These are phyloP conservation scores for Xylaria sp. DNA, from an alignment of 495 filamentous ascomycete species.

Conservation along the genomic window DNA sequence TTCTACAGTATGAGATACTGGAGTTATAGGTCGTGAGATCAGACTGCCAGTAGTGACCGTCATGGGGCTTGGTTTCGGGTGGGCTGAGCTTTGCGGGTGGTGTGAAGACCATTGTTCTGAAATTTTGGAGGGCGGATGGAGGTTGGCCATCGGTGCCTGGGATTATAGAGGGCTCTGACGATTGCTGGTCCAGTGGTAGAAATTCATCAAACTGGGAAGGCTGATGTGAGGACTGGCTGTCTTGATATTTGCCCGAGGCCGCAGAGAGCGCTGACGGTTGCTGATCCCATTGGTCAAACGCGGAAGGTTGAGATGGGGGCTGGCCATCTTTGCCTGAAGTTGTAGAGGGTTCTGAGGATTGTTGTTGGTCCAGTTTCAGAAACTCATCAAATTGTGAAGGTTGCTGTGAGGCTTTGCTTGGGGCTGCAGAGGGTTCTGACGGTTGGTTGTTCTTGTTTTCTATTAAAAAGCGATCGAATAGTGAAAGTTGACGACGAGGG, in stretches of 20 bases:
- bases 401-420: neutral
- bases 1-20: neutral
- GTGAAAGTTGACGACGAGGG: slow-evolving; percentile 1
- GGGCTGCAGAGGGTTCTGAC: neutral
- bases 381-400: neutral
- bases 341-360: neutral
- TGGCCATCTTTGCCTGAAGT: neutral
- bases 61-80: neutral
- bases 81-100: neutral
- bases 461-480: neutral
- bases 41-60: neutral
- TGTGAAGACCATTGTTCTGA: neutral
- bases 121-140: neutral
- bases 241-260: too few relatives aligned
- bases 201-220: neutral
- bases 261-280: too few relatives aligned
- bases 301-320: neutral
- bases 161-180: neutral
- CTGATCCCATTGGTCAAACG: too few relatives aligned
- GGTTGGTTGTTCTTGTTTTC: neutral
- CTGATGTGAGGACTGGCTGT: neutral
- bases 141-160: too few relatives aligned
- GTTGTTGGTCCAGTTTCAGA: neutral
- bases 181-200: neutral
- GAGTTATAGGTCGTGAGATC: neutral